Base-by-base conservation (phyloP, 768 basidiomycete species). In the Cystofilobasidium capitatum region DNA sequence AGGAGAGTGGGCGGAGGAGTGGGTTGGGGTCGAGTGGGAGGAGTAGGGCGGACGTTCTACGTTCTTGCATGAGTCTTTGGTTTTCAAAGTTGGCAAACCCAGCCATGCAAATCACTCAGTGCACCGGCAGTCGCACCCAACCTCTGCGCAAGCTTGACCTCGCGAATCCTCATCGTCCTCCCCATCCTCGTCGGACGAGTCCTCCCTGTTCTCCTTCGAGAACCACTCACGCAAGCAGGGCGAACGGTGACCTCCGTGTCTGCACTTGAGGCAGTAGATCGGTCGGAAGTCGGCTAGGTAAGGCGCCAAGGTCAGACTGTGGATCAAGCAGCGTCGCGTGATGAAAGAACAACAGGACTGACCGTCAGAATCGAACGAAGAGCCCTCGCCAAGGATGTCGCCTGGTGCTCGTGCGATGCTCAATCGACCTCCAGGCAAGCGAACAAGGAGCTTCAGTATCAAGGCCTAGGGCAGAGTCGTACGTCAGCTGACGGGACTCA, bases 21-120 rank as follows among this genome's bases (percentile, higher is more conserved):
- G 80, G 44, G 89, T 89, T 9, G 76, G 87, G 9, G 81, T 88
- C 36, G 88, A 91, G 73, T 87, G 87, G 84, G 88, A 89, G 72
- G 81, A 82, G 54, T 86, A 62, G 60, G 58, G 4, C 29, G 14
- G 17, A 29, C n/a, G 17, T 14, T 51, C 26, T 51, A n/a, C n/a
- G n/a, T n/a, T n/a, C n/a, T n/a, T n/a, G n/a, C n/a, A n/a, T n/a
- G n/a, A n/a, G n/a, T n/a, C n/a, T n/a, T n/a, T n/a, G n/a, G n/a
- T n/a, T n/a, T n/a, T n/a, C n/a, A n/a, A n/a, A n/a, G n/a, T n/a
- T n/a, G n/a, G n/a, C n/a, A n/a, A n/a, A n/a, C n/a, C n/a, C n/a
- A n/a, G n/a, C n/a, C n/a, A n/a, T n/a, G n/a, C n/a, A n/a, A n/a
- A 31, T 55, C 51, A 55, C 20, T 55, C 51, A 16, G 17, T 16